phyloP scores from a whole-genome alignment of 768 basidiomycete genomes.

The Panellus pusillus region DNA sequence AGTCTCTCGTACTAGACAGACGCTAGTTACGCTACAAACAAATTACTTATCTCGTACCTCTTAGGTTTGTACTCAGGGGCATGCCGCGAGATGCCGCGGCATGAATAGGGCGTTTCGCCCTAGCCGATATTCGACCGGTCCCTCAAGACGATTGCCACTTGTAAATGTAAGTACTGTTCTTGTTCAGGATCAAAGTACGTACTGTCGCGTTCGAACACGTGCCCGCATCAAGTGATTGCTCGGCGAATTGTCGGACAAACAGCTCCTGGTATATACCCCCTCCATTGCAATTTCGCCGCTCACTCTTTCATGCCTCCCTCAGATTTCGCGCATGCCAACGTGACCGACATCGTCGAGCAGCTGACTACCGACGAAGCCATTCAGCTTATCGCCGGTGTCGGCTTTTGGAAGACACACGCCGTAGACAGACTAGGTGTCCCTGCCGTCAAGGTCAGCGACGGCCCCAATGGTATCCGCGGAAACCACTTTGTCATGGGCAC shows the following conservation, averaged over 20 bases:
- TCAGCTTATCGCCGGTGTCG: conserved; percentile 67
- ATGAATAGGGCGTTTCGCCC: too few species aligned
- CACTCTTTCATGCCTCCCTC: conserved; percentile 57
- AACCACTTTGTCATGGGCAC: conserved; percentile 81
- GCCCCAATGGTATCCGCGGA: conserved; percentile 74
- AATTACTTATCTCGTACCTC: too few species aligned
- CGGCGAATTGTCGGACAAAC: conserved; percentile 15
- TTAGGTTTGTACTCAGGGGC: too few species aligned
- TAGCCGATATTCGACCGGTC: too few species aligned
- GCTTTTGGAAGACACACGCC: conserved; percentile 74
- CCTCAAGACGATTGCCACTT: too few species aligned
- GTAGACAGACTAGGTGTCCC: conserved; percentile 70
- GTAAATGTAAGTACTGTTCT: too few species aligned
- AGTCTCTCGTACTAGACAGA: too few species aligned
- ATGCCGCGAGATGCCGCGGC: too few species aligned
- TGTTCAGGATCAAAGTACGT: too few species aligned
- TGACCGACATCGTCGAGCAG: conserved; percentile 61
- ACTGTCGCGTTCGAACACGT: background rate
- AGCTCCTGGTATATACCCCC: conserved; percentile 1
- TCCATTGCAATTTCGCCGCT: background rate
- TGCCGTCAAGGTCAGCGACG: conserved; percentile 77
- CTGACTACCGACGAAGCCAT: conserved; percentile 77
- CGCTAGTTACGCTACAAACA: too few species aligned
- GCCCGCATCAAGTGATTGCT: conserved; percentile 10
- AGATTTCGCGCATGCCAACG: conserved; percentile 63